Base-by-base conservation (phyloP, 306 rosid species). In the Cotoneaster glaucophyllus region DNA sequence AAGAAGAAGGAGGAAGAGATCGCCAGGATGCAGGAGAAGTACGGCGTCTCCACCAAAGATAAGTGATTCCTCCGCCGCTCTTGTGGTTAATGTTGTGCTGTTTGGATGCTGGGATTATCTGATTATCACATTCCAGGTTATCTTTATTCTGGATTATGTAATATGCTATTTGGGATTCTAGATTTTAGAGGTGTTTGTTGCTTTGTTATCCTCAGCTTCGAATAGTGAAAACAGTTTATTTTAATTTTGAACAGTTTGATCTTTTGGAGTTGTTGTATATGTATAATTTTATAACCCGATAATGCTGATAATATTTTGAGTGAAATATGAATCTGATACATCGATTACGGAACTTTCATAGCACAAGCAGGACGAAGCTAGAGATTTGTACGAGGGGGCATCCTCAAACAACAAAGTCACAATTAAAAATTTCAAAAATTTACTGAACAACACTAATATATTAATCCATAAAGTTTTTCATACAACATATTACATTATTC, bases 1-100 rank as follows among this genome's bases (percentile, higher is more conserved):
- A 95, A 91, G 92, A 91, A 93, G 84, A 87, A 91, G 86, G 97
- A 93, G 73, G 98, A 93, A 4, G 98, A 93, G 73, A 85, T 93
- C 32, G 83, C 98, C 14, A 81, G 85, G 75, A 84, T 93, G 90
- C 98, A 93, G 82, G 96, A 93, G 83, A 91, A 91, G 81, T 93
- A 93, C 29, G 98, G 97, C 4, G 91, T 91, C 62, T 87, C 95
- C 64, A 93, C 96, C n/a, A 94, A 94, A 87, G 97, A 88, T 81
- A 90, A 90, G 93, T 92, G 44, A 64, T 31, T 64, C 32, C 21
- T 45, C 21, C 43, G 61, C 18, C 58, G 41, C 25, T 28, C 39
- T 28, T 62, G 18, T 62, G 4, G 66, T 62, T 62, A 14, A 26
- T 6, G 21, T 62, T 26, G 66, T 62, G 31, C 12, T 65, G 70